Percentiles rank a stretch among this genome's conserved stretches.
Conservation (phyloP, 2,329 filamentous ascomycete species). For the Emericellopsis cladophorae region DNA sequence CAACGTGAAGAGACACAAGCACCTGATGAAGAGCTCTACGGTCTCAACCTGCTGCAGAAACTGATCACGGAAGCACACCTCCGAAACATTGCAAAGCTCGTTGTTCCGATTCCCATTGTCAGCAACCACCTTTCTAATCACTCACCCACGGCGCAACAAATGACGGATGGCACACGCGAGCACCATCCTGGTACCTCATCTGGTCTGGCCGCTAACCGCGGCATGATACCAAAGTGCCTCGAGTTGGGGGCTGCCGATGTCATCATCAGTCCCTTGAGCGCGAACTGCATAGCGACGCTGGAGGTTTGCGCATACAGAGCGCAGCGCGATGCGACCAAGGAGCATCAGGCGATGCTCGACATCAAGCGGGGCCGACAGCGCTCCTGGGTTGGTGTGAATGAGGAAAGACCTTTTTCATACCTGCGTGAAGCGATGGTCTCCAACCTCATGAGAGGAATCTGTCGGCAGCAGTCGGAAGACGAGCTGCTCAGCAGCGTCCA, state of each 20-base stretch:
- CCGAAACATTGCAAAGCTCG: slow-evolving; percentile 40
- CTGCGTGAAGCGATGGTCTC: slow-evolving; percentile 90
- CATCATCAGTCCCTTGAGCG: slow-evolving; percentile 64
- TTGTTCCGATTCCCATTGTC: slow-evolving; percentile 43
- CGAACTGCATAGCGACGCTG: slow-evolving; percentile 60
- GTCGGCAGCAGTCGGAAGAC: slow-evolving; percentile 53
- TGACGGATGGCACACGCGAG: slow-evolving; percentile 25
- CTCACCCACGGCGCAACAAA: slow-evolving; percentile 15
- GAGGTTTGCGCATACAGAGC: slow-evolving; percentile 76
- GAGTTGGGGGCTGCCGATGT: slow-evolving; percentile 83
- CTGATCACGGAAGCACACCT: slow-evolving; percentile 46
- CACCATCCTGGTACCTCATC: slow-evolving; percentile 12
- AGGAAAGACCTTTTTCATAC: slow-evolving; percentile 79
- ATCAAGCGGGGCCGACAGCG: slow-evolving; percentile 67
- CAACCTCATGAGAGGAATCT: slow-evolving; percentile 79
- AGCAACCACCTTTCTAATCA: slow-evolving; percentile 18
- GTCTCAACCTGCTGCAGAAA: slow-evolving; percentile 39
- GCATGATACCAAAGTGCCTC: slow-evolving; percentile 56
- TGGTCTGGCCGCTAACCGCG: slow-evolving; percentile 17
- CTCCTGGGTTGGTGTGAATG: slow-evolving; percentile 82
- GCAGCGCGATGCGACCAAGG: slow-evolving; percentile 61
- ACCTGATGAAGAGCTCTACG: slow-evolving; percentile 38
- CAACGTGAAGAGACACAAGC: slow-evolving; percentile 16
- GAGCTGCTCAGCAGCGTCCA: slow-evolving; percentile 51
- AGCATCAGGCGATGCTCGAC: slow-evolving; percentile 60